These are phyloP conservation scores for Senna siamea DNA, from an alignment of 306 rosid genomes.

Conservation along the genomic window DNA sequence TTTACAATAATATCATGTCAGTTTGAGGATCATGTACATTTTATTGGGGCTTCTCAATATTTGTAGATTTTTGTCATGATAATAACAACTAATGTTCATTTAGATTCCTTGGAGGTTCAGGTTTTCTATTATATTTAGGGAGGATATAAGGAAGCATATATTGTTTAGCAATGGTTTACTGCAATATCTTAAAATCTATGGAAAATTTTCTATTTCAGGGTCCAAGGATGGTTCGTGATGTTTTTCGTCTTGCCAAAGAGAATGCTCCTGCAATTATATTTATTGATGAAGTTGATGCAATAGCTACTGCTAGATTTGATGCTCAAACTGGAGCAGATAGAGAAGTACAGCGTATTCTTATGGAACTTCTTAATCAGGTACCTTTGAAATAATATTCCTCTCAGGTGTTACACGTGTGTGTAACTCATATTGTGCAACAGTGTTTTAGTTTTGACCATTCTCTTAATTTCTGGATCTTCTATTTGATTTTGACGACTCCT, in stretches of 20 bases:
- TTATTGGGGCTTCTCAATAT: too few relatives aligned
- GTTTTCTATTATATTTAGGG: background rate
- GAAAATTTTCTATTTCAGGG: conserved; percentile 57
- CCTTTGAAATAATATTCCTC: conserved; percentile 2
- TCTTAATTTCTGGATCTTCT: conserved; percentile 7
- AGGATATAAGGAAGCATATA: background rate
- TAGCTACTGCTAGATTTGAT: conserved; percentile 98
- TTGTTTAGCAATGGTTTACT: conserved; percentile 10
- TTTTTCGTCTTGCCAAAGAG: conserved; percentile 98
- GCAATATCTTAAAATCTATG: conserved; percentile 11
- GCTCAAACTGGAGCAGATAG: conserved; percentile 99
- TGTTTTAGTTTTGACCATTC: background rate
- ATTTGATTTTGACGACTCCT: conserved; percentile 4
- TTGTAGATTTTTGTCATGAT: conserved; percentile 11
- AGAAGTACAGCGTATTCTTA: conserved; percentile 99
- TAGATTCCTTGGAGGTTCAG: background rate
- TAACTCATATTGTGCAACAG: background rate
- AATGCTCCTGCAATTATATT: conserved; percentile 99
- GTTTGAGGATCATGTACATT: conserved; percentile 3
- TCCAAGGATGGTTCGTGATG: conserved; percentile 98
- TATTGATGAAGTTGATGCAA: conserved; percentile 99
- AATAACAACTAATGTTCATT: conserved; percentile 13
- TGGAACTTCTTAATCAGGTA: conserved; percentile 99
- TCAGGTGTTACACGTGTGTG: conserved; percentile 12
- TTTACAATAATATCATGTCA: background rate